Percentiles rank a stretch among this genome's conserved stretches.
Conservation (phyloP, 306 rosid genomes). For the Prunus armeniaca region DNA sequence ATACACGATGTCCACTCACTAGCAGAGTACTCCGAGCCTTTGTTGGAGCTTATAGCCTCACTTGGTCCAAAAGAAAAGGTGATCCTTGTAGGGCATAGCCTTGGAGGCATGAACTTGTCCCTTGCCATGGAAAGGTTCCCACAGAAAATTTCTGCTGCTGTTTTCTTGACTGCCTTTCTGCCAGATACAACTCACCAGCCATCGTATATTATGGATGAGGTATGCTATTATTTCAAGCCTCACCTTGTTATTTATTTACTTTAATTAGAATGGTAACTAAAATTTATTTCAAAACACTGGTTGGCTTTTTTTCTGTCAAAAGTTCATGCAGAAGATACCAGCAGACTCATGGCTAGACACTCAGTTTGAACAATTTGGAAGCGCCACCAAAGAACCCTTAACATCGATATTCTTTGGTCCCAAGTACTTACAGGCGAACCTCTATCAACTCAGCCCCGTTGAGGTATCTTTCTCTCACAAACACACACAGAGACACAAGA, state of each 20-base stretch:
- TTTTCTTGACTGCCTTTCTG: constrained; percentile 55
- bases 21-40: constrained; percentile 45
- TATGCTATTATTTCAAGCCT: background rate
- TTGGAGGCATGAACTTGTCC: constrained; percentile 64
- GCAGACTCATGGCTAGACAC: constrained; percentile 37
- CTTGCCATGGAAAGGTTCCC: constrained; percentile 67
- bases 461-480: constrained; percentile 37
- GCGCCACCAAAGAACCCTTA: constrained; percentile 11
- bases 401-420: constrained; percentile 40
- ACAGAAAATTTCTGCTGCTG: constrained; percentile 42
- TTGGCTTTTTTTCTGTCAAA: background rate
- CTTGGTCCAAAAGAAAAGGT: constrained; percentile 47
- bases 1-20: constrained; percentile 41
- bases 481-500: background rate
- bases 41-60: constrained; percentile 43
- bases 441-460: constrained; percentile 52
- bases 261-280: background rate
- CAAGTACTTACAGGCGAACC: constrained; percentile 15
- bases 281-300: background rate
- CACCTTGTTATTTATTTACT: background rate
- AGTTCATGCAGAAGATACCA: constrained; percentile 27
- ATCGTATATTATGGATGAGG: constrained; percentile 53
- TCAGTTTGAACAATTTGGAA: constrained; percentile 28
- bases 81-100: constrained; percentile 67
- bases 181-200: constrained; percentile 56